Conservation (phyloP, 2,329 filamentous ascomycete genomes). For the Diaporthe citrichinensis region DNA sequence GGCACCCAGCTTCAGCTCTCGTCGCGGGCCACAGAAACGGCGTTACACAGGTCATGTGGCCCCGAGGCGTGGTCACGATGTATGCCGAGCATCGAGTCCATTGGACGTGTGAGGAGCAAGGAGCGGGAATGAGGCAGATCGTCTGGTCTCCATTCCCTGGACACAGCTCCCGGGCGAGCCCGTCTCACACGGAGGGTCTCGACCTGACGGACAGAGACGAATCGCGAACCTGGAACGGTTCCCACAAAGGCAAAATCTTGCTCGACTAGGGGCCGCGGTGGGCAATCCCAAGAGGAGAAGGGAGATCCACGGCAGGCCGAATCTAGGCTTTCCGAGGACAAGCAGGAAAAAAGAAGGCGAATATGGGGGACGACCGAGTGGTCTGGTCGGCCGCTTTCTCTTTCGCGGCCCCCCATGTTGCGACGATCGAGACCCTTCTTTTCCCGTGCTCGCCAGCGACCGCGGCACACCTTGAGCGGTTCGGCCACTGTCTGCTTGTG, state of each 20-base stretch:
- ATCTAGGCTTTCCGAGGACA: conserved; percentile 36
- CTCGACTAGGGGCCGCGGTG: conserved; percentile 32
- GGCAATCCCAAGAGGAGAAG: conserved; percentile 3
- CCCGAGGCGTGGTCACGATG: conserved; percentile 40
- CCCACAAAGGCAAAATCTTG: conserved; percentile 37
- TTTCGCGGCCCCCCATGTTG: conserved; percentile 10
- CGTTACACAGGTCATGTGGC: conserved; percentile 41
- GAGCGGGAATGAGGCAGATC: conserved; percentile 35
- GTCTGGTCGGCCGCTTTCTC: conserved; percentile 1
- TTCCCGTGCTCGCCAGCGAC: conserved; percentile 21
- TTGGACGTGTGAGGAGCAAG: conserved; percentile 37
- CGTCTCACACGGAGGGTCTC: conserved; percentile 30
- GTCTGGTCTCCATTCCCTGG: conserved; percentile 21
- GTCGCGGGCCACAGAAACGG: conserved; percentile 33
- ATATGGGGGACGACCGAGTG: conserved; percentile 21
- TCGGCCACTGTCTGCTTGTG: conserved; percentile 13
- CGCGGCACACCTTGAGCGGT: conserved; percentile 1
- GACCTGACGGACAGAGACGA: conserved; percentile 17
- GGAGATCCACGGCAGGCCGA: conserved; percentile 30
- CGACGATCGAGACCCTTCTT: conserved; percentile 25
- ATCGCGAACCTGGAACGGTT: conserved; percentile 33
- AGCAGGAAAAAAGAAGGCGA: conserved; percentile 2
- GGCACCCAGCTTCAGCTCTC: conserved; percentile 32
- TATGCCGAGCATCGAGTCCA: conserved; percentile 35
- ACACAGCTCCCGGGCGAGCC: conserved; percentile 38